phyloP scores from a whole-genome alignment of 169 alveolate species.

The Babesia divergens region DNA sequence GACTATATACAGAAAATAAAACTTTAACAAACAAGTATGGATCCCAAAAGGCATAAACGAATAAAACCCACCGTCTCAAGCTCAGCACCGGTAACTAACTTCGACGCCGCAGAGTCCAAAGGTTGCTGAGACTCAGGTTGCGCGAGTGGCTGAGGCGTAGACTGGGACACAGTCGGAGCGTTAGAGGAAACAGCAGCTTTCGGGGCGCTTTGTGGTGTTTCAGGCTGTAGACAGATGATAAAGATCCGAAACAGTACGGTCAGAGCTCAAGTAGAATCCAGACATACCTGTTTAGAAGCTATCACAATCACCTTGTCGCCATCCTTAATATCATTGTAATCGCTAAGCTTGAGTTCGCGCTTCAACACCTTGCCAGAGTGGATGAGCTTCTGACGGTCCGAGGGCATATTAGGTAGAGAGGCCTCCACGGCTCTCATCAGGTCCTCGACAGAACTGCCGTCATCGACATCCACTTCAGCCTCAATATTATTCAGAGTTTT shows the following conservation, averaged over 20 bases:
- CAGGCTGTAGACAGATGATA: neutral
- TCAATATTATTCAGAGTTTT: conserved; percentile 80
- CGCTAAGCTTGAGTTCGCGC: conserved; percentile 62
- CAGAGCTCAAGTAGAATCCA: neutral
- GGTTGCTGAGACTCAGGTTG: neutral
- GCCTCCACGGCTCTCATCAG: conserved; percentile 73
- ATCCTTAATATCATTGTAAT: conserved; percentile 75
- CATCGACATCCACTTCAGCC: conserved; percentile 77
- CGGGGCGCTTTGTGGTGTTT: neutral
- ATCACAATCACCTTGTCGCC: conserved; percentile 80
- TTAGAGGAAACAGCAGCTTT: neutral
- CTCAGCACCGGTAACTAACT: conserved; percentile 28
- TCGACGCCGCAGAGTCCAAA: neutral
- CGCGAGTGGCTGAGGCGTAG: neutral
- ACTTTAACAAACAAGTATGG: neutral
- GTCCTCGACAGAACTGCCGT: conserved; percentile 63
- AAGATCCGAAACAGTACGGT: neutral
- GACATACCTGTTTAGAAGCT: conserved; percentile 45
- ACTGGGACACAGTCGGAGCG: neutral
- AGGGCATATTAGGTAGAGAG: conserved; percentile 69
- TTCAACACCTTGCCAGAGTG: conserved; percentile 81
- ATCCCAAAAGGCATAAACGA: neutral
- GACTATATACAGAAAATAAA: neutral
- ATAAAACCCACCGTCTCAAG: conserved; percentile 11
- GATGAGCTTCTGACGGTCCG: conserved; percentile 74